These are phyloP conservation scores for Solanum piurae DNA, from an alignment of 257 asterid genomes.

Conservation along the genomic window DNA sequence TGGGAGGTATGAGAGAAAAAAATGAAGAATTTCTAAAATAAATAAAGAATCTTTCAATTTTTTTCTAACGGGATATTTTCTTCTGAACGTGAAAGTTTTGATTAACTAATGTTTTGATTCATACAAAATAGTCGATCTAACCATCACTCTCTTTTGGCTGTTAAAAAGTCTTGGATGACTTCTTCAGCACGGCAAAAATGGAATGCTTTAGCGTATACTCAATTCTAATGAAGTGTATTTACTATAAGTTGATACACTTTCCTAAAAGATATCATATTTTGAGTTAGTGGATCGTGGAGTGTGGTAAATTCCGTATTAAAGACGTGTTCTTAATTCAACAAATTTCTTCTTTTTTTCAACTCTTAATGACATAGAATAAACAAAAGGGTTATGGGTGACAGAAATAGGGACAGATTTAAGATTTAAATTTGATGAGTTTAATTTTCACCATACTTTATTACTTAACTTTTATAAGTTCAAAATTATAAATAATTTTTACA, in stretches of 20 bases:
- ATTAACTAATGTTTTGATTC: not conserved
- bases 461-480: not conserved
- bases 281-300: not conserved
- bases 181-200: not conserved
- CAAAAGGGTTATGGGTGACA: not conserved
- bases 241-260: not conserved
- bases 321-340: not conserved
- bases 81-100: not conserved
- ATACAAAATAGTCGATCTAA: not conserved
- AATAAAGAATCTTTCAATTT: not conserved
- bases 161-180: not conserved
- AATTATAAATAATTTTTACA: not conserved
- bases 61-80: not conserved
- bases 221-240: not conserved
- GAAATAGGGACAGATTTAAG: not conserved
- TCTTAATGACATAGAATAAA: not conserved
- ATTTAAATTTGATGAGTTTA: not conserved
- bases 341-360: not conserved
- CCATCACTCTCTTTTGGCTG: not conserved
- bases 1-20: not conserved
- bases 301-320: not conserved
- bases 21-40: not conserved
- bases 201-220: not conserved
- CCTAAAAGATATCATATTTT: not conserved
- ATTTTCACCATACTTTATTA: not conserved